phyloP scores from a whole-genome alignment of 108 stramenopile genomes.

The Fistulifera pelliculosa region DNA sequence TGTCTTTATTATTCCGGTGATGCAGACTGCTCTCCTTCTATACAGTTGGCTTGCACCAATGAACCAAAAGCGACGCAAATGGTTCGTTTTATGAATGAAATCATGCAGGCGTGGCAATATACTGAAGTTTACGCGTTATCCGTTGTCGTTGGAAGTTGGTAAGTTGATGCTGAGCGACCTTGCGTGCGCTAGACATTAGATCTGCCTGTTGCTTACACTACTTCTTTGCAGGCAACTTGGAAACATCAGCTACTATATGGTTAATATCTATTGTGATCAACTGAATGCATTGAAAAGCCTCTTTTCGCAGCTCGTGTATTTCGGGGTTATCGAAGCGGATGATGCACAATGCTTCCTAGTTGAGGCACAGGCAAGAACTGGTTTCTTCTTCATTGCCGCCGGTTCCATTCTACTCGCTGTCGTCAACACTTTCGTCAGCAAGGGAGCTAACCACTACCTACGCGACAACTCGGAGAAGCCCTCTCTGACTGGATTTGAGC shows the following conservation, averaged over 20 bases:
- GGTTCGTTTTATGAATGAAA: slow-evolving; percentile 38
- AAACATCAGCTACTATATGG: slow-evolving; percentile 13
- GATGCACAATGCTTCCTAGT: slow-evolving; percentile 77
- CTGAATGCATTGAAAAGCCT: slow-evolving; percentile 35
- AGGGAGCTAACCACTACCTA: slow-evolving; percentile 20
- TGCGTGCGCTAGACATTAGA: too few relatives aligned
- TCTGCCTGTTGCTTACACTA: too few relatives aligned
- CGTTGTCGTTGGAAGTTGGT: slow-evolving; percentile 58
- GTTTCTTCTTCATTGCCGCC: slow-evolving; percentile 43
- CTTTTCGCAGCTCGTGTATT: slow-evolving; percentile 45
- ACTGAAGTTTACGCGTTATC: slow-evolving; percentile 72
- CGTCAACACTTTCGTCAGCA: slow-evolving; percentile 29
- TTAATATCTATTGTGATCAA: background rate
- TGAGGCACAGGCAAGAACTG: slow-evolving; percentile 44
- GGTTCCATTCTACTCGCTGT: slow-evolving; percentile 42
- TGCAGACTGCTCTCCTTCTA: slow-evolving; percentile 34
- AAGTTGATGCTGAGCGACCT: too few relatives aligned
- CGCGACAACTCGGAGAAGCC: slow-evolving; percentile 14
- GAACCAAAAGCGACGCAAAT: slow-evolving; percentile 18
- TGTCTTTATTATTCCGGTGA: slow-evolving; percentile 61
- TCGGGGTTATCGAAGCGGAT: slow-evolving; percentile 42
- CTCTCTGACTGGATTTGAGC: background rate
- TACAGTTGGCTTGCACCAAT: slow-evolving; percentile 48
- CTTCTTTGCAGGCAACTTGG: slow-evolving; percentile 37
- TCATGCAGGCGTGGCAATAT: slow-evolving; percentile 74